Evolutionary conservation across 108 stramenopile species (phyloP).

Genomic region (Pseudonitzschia pungens): DNA sequence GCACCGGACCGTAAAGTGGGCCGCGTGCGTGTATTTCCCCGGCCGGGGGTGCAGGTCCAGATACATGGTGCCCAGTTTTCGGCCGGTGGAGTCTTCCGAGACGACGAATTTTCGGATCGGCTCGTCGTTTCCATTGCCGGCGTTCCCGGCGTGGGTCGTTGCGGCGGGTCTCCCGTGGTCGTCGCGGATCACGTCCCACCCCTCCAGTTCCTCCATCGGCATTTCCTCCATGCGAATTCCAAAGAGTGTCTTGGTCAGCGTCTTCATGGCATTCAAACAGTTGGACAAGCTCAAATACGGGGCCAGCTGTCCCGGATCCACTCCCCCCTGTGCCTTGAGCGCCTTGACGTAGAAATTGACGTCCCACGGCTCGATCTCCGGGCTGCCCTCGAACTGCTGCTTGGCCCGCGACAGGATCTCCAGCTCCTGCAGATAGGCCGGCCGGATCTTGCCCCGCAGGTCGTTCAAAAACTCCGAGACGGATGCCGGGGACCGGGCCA

Average conservation of each 20-base stretch:
- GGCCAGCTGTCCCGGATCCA: conserved; percentile 39
- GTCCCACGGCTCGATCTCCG: conserved; percentile 84
- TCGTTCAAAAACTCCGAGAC: conserved; percentile 55
- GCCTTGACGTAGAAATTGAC: conserved; percentile 69
- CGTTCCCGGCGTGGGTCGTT: conserved; percentile 11
- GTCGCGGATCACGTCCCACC: conserved; percentile 60
- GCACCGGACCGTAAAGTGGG: conserved; percentile 97
- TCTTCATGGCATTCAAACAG: conserved; percentile 73
- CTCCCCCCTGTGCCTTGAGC: conserved; percentile 61
- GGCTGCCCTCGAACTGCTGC: conserved; percentile 55
- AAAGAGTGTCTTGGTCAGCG: conserved; percentile 63
- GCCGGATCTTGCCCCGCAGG: conserved; percentile 44
- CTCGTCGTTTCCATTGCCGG: too few species aligned
- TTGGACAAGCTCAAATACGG: conserved; percentile 73
- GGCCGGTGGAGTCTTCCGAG: conserved; percentile 44
- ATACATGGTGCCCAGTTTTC: conserved; percentile 86
- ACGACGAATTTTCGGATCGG: conserved; percentile 73
- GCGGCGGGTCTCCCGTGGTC: neutral
- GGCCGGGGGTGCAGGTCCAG: conserved; percentile 89
- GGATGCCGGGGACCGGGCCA: conserved; percentile 53
- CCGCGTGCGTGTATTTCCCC: conserved; percentile 93
- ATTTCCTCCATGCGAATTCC: conserved; percentile 79
- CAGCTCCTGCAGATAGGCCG: conserved; percentile 56
- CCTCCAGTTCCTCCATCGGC: conserved; percentile 57
- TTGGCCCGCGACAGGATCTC: conserved; percentile 57